Conservation (phyloP, 306 rosid genomes). For the Quercus dentata region DNA sequence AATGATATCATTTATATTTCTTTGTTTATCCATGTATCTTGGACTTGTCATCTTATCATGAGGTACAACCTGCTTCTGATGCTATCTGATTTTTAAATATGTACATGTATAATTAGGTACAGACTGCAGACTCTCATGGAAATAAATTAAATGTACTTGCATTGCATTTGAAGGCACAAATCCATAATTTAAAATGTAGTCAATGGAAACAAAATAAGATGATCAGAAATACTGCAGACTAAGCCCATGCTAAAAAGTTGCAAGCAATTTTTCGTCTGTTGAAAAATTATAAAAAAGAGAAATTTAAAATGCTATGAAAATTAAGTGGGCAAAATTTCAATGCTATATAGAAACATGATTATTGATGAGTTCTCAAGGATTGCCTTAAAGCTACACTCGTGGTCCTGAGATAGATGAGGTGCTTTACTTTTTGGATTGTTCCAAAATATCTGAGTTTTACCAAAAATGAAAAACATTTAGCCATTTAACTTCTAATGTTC, state of each 20-base stretch:
- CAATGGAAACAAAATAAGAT: not conserved
- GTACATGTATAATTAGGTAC: not conserved
- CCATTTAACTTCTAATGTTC: too few species aligned
- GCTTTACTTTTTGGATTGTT: too few species aligned
- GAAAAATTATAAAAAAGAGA: not conserved
- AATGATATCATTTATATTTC: constrained; percentile 44
- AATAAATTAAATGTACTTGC: not conserved
- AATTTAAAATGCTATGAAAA: not conserved
- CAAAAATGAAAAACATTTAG: too few species aligned
- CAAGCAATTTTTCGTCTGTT: not conserved
- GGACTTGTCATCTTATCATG: constrained; percentile 55
- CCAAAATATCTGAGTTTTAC: too few species aligned
- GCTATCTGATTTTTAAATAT: not conserved
- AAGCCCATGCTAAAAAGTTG: not conserved
- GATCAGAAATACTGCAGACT: not conserved
- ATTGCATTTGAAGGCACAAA: not conserved
- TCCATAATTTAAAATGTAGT: not conserved
- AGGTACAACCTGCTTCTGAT: constrained; percentile 29
- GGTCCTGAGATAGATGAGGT: too few species aligned
- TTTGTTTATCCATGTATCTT: constrained; percentile 39
- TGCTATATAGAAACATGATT: not conserved
- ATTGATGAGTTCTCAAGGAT: not conserved
- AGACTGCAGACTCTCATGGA: not conserved
- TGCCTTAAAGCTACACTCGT: not conserved
- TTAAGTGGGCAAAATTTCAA: not conserved